Conservation (phyloP, 257 asterid genomes). For the Nicotiana tabacum region DNA sequence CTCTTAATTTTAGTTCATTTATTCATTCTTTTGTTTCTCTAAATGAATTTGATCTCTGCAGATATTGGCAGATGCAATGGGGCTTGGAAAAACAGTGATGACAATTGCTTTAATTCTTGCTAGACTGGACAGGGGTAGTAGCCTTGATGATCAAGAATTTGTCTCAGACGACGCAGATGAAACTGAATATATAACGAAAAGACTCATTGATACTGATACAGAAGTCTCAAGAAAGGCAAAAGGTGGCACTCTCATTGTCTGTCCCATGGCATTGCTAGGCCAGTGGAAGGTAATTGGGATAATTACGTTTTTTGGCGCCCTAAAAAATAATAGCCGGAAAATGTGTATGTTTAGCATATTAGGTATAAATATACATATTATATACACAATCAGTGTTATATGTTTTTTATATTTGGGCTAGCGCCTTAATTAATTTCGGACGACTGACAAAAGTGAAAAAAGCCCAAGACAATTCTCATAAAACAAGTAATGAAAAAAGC, state of each 20-base stretch:
- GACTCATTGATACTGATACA: constrained; percentile 15
- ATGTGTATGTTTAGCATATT: too few species aligned
- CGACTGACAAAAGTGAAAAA: too few species aligned
- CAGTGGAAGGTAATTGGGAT: constrained; percentile 67
- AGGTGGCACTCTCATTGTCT: constrained; percentile 81
- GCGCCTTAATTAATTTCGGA: too few species aligned
- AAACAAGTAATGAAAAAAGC: background rate
- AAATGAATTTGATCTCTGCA: constrained; percentile 20
- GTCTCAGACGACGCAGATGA: constrained; percentile 13
- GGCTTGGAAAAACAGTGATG: constrained; percentile 94
- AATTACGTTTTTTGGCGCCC: too few species aligned
- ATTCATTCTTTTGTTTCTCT: background rate
- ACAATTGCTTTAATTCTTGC: constrained; percentile 72
- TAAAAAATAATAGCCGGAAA: too few species aligned
- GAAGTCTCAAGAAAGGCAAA: constrained; percentile 31
- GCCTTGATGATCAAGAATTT: constrained; percentile 32
- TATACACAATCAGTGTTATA: too few species aligned
- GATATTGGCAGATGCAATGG: constrained; percentile 94
- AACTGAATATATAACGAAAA: constrained; percentile 21
- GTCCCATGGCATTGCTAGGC: constrained; percentile 91
- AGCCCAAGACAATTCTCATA: background rate
- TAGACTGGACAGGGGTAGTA: constrained; percentile 56
- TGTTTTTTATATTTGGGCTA: too few species aligned
- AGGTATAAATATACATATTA: too few species aligned
- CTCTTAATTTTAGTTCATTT: background rate